Conservation (phyloP, 2,329 filamentous ascomycete species). For the Aspergillus nomiae region DNA sequence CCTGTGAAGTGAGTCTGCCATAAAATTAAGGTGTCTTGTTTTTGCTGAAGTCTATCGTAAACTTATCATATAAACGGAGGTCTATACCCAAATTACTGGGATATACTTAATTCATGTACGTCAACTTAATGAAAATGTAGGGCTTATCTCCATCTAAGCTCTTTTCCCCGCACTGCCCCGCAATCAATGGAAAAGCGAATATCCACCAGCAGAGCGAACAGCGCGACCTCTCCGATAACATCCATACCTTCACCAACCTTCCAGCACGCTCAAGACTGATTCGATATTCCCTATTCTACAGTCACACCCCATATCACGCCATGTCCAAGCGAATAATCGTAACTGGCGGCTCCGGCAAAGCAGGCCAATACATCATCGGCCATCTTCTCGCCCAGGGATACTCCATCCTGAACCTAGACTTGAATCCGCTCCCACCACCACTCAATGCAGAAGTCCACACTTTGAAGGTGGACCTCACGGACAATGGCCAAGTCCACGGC, state of each 20-base stretch:
- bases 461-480: constrained; percentile 57
- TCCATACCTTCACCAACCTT: not conserved
- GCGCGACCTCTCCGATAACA: not conserved
- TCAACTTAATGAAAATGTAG: not conserved
- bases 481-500: constrained; percentile 59
- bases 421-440: constrained; percentile 42
- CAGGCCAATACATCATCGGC: constrained; percentile 57
- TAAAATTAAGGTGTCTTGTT: not conserved
- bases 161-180: not conserved
- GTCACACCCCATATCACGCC: not conserved
- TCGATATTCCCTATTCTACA: not conserved
- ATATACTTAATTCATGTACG: not conserved
- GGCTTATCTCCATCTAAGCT: not conserved
- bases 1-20: not conserved
- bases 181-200: not conserved
- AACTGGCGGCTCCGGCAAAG: constrained; percentile 59
- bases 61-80: not conserved
- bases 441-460: constrained; percentile 53
- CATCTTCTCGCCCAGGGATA: constrained; percentile 55
- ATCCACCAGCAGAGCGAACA: not conserved
- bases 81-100: not conserved
- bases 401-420: constrained; percentile 58
- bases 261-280: not conserved
- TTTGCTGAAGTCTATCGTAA: not conserved
- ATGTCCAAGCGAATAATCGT: constrained; percentile 51